These are phyloP conservation scores for Spergularia marina DNA, from an alignment of 148 eudicot genomes.

Conservation along the genomic window DNA sequence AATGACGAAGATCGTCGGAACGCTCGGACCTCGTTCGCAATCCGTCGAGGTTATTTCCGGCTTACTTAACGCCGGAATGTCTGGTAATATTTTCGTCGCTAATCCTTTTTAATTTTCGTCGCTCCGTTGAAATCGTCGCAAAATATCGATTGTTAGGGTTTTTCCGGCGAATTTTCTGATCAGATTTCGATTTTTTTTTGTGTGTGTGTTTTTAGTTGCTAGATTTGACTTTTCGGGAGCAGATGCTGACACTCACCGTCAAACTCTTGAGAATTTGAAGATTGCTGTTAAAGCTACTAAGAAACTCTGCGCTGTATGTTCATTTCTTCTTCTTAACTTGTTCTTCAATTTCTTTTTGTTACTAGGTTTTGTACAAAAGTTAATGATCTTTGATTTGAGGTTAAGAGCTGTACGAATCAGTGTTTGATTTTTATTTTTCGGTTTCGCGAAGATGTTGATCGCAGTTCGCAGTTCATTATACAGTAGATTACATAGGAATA, in stretches of 20 bases:
- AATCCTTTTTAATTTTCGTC: too few species aligned
- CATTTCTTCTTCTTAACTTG: neutral
- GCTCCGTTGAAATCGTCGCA: too few species aligned
- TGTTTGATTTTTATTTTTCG: neutral
- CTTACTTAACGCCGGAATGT: conserved; percentile 87
- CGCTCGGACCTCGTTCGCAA: conserved; percentile 84
- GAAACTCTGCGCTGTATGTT: conserved; percentile 94
- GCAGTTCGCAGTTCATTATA: neutral
- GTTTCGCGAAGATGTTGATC: neutral
- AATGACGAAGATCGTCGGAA: conserved; percentile 97
- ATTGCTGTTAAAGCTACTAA: conserved; percentile 71
- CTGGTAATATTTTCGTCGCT: conserved; percentile 38
- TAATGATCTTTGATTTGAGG: neutral
- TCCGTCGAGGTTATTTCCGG: conserved; percentile 70
- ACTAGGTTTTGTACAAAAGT: neutral
- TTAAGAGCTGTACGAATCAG: neutral
- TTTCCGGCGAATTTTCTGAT: neutral
- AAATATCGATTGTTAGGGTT: neutral
- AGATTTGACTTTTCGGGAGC: conserved; percentile 98
- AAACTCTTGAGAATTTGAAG: conserved; percentile 87
- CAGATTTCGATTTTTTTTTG: neutral
- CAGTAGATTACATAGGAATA: too few species aligned
- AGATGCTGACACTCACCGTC: conserved; percentile 71
- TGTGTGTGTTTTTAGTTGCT: conserved; percentile 51
- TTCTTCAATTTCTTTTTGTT: too few species aligned